A percentile compares a stretch with the other conserved stretches of the same genome.
Evolutionary conservation across 192 early-diverging fungal genomes (phyloP).

Genomic region (Spizellomyces sp.): DNA sequence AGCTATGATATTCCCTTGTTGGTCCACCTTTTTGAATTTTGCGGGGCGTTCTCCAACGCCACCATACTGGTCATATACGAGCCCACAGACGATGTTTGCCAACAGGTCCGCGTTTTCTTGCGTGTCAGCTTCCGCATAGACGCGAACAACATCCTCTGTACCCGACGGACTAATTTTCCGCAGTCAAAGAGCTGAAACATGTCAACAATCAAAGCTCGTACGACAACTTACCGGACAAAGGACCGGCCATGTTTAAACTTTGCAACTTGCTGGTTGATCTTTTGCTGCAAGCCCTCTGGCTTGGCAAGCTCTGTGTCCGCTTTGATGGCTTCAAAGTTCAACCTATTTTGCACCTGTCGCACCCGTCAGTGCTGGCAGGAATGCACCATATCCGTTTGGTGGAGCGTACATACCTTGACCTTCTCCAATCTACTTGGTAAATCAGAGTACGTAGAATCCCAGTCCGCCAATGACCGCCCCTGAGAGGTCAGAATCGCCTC

Average conservation of each 20-base stretch:
- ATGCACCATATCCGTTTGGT: neutral
- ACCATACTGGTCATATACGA: conserved; percentile 92
- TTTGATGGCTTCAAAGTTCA: conserved; percentile 92
- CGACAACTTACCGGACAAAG: conserved; percentile 76
- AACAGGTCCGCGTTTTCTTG: conserved; percentile 86
- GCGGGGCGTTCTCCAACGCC: conserved; percentile 85
- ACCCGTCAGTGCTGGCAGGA: neutral
- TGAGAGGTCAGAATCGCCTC: conserved; percentile 87
- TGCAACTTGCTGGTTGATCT: conserved; percentile 79
- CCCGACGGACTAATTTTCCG: conserved; percentile 78
- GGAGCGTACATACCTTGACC: conserved; percentile 72
- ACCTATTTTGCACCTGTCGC: conserved; percentile 68
- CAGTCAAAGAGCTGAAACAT: neutral
- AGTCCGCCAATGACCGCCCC: conserved; percentile 78
- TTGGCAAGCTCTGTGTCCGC: conserved; percentile 90
- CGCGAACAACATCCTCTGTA: conserved; percentile 98
- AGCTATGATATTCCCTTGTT: too few species aligned
- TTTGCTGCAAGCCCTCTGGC: conserved; percentile 84
- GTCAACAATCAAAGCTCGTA: neutral
- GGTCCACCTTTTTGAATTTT: conserved; percentile 32
- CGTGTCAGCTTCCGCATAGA: conserved; percentile 98
- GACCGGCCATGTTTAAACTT: conserved; percentile 87
- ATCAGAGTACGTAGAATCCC: conserved; percentile 94
- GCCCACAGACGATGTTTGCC: conserved; percentile 81
- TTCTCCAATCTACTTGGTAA: conserved; percentile 94